Conservation (phyloP, 108 stramenopile genomes). For the Discostella stelligeroides region DNA sequence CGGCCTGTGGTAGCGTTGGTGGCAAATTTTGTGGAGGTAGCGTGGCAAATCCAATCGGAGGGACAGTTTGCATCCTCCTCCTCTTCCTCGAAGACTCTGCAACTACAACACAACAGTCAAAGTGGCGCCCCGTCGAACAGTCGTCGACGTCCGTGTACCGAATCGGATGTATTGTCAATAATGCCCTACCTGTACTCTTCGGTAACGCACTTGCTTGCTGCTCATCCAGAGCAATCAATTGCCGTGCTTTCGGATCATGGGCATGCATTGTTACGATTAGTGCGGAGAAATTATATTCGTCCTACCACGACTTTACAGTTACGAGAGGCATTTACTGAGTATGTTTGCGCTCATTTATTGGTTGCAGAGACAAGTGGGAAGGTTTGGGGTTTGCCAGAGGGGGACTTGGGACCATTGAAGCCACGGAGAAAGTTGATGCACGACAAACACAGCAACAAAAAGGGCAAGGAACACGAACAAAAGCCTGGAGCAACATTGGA, state of each 20-base stretch:
- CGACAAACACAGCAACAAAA: slow-evolving; percentile 8
- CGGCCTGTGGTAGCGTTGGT: slow-evolving; percentile 55
- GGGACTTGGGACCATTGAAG: slow-evolving; percentile 40
- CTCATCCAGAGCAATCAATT: slow-evolving; percentile 52
- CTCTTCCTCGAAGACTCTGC: slow-evolving; percentile 28
- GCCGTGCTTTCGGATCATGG: slow-evolving; percentile 38
- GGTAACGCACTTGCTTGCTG: slow-evolving; percentile 40
- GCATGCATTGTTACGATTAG: slow-evolving; percentile 55
- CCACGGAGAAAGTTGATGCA: neutral
- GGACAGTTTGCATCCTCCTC: slow-evolving; percentile 35
- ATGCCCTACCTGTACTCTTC: slow-evolving; percentile 50
- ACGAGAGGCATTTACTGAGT: slow-evolving; percentile 63
- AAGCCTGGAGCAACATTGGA: slow-evolving; percentile 29
- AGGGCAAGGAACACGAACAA: slow-evolving; percentile 13
- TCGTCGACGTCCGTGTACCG: slow-evolving; percentile 18
- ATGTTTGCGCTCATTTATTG: slow-evolving; percentile 64
- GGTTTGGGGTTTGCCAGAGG: slow-evolving; percentile 34
- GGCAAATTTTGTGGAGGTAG: slow-evolving; percentile 52
- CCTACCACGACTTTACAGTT: slow-evolving; percentile 13
- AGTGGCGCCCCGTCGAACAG: neutral
- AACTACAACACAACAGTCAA: slow-evolving; percentile 2
- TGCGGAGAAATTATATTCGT: slow-evolving; percentile 47
- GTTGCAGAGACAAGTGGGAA: slow-evolving; percentile 55
- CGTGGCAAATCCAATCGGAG: slow-evolving; percentile 25
- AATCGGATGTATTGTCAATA: slow-evolving; percentile 29